Conservation (phyloP, 2,329 filamentous ascomycete species). For the Tolypocladium endophyticum region DNA sequence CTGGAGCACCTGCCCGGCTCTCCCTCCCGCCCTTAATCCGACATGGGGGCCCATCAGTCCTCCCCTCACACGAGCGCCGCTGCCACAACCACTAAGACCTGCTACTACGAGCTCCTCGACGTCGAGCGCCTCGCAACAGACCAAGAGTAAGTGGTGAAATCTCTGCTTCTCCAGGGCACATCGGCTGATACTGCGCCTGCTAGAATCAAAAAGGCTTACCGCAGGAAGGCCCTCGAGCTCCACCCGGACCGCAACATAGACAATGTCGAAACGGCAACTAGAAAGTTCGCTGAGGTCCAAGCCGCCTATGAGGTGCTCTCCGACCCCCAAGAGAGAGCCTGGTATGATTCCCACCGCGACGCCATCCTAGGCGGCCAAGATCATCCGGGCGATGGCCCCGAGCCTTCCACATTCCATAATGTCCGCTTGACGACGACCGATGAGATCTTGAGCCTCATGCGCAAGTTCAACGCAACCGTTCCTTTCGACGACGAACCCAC, state of each 20-base stretch:
- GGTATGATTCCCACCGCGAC: conserved; percentile 93
- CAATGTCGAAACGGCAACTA: conserved; percentile 73
- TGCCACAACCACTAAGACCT: conserved; percentile 47
- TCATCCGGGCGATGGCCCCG: conserved; percentile 28
- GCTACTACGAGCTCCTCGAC: conserved; percentile 77
- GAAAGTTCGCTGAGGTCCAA: conserved; percentile 82
- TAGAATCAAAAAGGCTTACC: conserved; percentile 89
- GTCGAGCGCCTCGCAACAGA: conserved; percentile 64
- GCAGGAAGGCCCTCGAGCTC: conserved; percentile 79
- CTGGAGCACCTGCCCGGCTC: neutral
- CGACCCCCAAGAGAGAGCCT: conserved; percentile 87
- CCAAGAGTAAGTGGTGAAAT: conserved; percentile 55
- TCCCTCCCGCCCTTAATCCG: neutral
- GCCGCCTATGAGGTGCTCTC: conserved; percentile 93
- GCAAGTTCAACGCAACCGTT: conserved; percentile 67
- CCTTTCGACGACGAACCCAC: conserved; percentile 69
- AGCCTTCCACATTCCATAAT: conserved; percentile 53
- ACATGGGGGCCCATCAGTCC: conserved; percentile 49
- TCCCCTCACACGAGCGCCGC: conserved; percentile 17
- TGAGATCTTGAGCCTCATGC: conserved; percentile 68
- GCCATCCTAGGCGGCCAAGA: conserved; percentile 65
- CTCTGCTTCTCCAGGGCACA: neutral
- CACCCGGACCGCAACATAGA: conserved; percentile 92
- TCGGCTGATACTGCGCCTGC: neutral
- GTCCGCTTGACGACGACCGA: conserved; percentile 68